Conservation (phyloP, 2,329 filamentous ascomycete genomes). For the Penicillium aurantiogriseum region DNA sequence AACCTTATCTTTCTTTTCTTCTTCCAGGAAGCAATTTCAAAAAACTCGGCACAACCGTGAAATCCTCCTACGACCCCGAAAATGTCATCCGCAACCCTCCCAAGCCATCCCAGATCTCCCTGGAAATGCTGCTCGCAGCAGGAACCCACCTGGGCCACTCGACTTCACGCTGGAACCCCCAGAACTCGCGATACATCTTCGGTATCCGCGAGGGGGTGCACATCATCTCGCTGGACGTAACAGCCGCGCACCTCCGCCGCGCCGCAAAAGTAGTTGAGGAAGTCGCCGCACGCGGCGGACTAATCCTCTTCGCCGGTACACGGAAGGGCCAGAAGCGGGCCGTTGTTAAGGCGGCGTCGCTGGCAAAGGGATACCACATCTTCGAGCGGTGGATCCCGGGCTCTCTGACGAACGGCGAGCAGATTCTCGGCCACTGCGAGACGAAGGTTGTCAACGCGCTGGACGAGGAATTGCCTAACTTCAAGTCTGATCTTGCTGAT, state of each 20-base stretch:
- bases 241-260: slow-evolving; percentile 83
- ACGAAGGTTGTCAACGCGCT: slow-evolving; percentile 74
- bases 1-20: background rate
- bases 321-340: slow-evolving; percentile 75
- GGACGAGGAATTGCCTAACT: slow-evolving; percentile 65
- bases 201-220: slow-evolving; percentile 85
- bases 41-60: slow-evolving; percentile 32
- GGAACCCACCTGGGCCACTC: slow-evolving; percentile 89
- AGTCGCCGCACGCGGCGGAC: slow-evolving; percentile 75
- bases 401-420: slow-evolving; percentile 85
- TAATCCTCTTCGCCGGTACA: slow-evolving; percentile 89
- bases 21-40: slow-evolving; percentile 33
- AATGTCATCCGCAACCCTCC: slow-evolving; percentile 65
- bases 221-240: slow-evolving; percentile 88
- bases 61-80: slow-evolving; percentile 34
- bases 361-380: slow-evolving; percentile 78
- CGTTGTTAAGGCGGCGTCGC: slow-evolving; percentile 75
- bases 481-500: slow-evolving; percentile 62
- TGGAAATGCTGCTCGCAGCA: slow-evolving; percentile 84
- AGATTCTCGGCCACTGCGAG: slow-evolving; percentile 70
- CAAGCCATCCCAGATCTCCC: slow-evolving; percentile 72
- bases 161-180: slow-evolving; percentile 89
- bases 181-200: slow-evolving; percentile 90
- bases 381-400: slow-evolving; percentile 94
- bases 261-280: slow-evolving; percentile 90